Percentiles rank a stretch among this genome's conserved stretches.
Evolutionary conservation across 441 rosid species (phyloP).

Genomic region (Corymbia citriodora): DNA sequence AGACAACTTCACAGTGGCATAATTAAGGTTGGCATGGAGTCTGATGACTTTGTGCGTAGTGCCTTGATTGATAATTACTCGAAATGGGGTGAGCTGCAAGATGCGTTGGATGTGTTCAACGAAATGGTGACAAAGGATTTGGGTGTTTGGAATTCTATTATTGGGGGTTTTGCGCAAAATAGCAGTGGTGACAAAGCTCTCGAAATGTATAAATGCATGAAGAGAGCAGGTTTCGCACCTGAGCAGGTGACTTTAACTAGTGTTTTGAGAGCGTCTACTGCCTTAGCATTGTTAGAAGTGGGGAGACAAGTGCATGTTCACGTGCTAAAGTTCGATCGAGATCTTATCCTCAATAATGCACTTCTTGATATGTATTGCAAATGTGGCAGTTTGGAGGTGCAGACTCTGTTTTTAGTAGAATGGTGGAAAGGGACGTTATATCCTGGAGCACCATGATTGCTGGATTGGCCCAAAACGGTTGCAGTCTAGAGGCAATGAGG

Average conservation of each 20-base stretch:
- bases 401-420: neutral
- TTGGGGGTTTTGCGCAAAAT: neutral
- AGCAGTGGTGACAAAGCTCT: neutral
- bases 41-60: neutral
- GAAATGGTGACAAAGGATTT: neutral
- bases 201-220: neutral
- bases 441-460: constrained; percentile 5
- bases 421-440: neutral
- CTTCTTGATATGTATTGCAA: constrained; percentile 2
- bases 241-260: neutral
- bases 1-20: neutral
- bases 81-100: neutral
- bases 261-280: neutral
- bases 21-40: neutral
- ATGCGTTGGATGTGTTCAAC: neutral
- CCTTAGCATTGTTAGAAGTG: neutral
- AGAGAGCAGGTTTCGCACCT: neutral
- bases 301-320: constrained; percentile 5
- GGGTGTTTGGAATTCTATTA: neutral
- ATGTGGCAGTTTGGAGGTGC: neutral
- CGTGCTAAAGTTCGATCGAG: neutral
- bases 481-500: neutral
- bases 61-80: constrained; percentile 1
- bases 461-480: constrained; percentile 1
- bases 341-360: neutral